Evolutionary conservation across 2,329 filamentous ascomycete species (phyloP).

Genomic region (Capronia americana): DNA sequence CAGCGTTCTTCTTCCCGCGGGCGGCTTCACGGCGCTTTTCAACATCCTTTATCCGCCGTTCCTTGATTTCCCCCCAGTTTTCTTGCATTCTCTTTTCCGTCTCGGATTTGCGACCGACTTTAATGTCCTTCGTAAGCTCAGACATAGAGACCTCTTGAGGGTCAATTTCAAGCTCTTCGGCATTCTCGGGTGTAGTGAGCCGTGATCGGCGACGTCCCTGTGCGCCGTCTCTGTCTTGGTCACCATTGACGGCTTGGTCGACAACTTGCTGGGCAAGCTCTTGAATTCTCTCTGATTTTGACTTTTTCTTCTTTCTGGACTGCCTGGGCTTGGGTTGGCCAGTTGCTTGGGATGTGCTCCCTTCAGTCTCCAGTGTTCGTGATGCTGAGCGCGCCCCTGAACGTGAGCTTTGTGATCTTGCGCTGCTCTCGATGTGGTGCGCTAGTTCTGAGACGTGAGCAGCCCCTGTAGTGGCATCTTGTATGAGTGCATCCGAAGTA

Average conservation of each 20-base stretch:
- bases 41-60: conserved; percentile 49
- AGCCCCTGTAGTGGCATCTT: conserved; percentile 32
- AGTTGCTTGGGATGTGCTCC: not conserved
- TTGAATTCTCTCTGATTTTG: conserved; percentile 16
- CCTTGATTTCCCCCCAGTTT: conserved; percentile 61
- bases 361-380: conserved; percentile 14
- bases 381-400: conserved; percentile 14
- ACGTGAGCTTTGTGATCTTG: conserved; percentile 21
- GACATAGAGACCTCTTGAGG: conserved; percentile 63
- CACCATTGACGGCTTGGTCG: conserved; percentile 22
- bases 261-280: conserved; percentile 29
- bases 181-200: conserved; percentile 50
- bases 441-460: conserved; percentile 36
- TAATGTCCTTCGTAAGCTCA: conserved; percentile 60
- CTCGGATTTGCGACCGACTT: conserved; percentile 63
- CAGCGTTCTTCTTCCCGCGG: conserved; percentile 25
- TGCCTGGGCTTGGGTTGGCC: not conserved
- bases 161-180: conserved; percentile 59
- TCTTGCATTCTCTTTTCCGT: conserved; percentile 65
- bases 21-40: conserved; percentile 43
- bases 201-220: conserved; percentile 23
- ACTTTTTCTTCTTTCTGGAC: conserved; percentile 20
- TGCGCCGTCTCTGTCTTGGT: not conserved
- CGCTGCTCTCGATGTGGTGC: conserved; percentile 32
- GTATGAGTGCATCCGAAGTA: conserved; percentile 33